Evolutionary conservation across 2,329 filamentous ascomycete genomes (phyloP), one percentile per base, ranked within the genome.

Genomic region (Colletotrichum cordylinicola): DNA sequence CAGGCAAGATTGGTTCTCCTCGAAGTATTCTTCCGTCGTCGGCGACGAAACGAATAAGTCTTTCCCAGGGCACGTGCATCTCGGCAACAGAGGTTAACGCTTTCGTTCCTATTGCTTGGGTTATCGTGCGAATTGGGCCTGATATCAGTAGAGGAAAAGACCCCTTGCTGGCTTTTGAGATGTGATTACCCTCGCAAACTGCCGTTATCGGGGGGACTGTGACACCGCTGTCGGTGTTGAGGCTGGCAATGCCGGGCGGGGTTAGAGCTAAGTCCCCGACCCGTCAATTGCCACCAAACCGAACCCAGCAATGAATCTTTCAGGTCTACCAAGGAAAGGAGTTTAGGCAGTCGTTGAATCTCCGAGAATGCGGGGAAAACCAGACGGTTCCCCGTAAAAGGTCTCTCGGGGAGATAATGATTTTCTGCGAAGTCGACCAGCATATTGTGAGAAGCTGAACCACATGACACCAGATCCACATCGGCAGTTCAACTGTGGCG

Each of bases 11-110:
- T 0, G 90, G 90, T 72, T 91, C 89, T 52, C 90, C 90, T 27
- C 86, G 85, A 10, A 90, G 84, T 10, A 85, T 82, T 8, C 86
- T 85, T 18, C 88, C 89, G 67, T 91, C 89, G 1, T 84, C 86
- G 16, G 89, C 86, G 18, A 87, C 83, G 80, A 91, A 91, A 37
- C 90, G 89, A 70, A 92, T 90, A 1, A 91, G 83, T 67, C 89
- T 84, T 71, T 87, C 83, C 90, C 90, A 91, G 64, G 80, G 74
- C 27, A 84, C 78, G 8, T 70, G 70, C 83, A 86, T 85, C n/a
- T 52, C 77, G 60, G 13, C 1, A 55, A 37, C 1, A 55, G 1
- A 24, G 1, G 78, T 86, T 86, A 10, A 10, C 10, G 27, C 27
- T 35, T 61, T 61, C 16, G 16, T 61, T 31, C 18, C 16, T 29